These are phyloP conservation scores for Suillus sp. DNA, from an alignment of 768 basidiomycete species.

Conservation along the genomic window DNA sequence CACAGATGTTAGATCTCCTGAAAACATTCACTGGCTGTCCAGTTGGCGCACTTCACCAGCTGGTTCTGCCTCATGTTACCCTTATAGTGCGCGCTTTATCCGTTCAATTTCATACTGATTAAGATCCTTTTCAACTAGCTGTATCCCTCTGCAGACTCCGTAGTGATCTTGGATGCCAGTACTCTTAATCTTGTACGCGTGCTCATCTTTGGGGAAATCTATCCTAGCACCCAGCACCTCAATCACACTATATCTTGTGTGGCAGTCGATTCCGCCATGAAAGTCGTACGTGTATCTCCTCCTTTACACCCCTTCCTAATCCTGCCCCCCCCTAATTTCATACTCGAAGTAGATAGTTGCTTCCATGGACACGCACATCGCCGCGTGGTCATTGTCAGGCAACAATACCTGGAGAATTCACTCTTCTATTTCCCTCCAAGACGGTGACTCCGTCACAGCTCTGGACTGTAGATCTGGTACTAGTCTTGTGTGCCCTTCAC, in stretches of 20 bases:
- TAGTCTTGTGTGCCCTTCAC: constrained; percentile 2
- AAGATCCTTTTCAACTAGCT: constrained; percentile 45
- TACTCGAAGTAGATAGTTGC: constrained; percentile 62
- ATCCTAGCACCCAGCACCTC: constrained; percentile 55
- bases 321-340: constrained; percentile 11
- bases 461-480: constrained; percentile 78
- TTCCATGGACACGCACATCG: constrained; percentile 65
- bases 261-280: constrained; percentile 77
- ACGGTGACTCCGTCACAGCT: constrained; percentile 54
- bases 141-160: constrained; percentile 69
- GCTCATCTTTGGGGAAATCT: constrained; percentile 80
- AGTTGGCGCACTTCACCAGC: constrained; percentile 53
- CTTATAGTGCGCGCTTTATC: constrained; percentile 52
- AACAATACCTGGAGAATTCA: constrained; percentile 76
- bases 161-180: constrained; percentile 73
- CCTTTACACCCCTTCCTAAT: constrained; percentile 14
- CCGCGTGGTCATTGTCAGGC: constrained; percentile 78
- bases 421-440: constrained; percentile 72
- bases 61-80: constrained; percentile 54
- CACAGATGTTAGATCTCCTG: constrained; percentile 50
- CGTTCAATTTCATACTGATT: constrained; percentile 3
- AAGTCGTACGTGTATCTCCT: constrained; percentile 58
- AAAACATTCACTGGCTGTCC: constrained; percentile 55
- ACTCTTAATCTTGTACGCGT: constrained; percentile 65
- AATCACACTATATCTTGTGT: constrained; percentile 57